Base-by-base conservation (phyloP, 1,284 basidiomycete genomes). In the Fomitopsis palustris region DNA sequence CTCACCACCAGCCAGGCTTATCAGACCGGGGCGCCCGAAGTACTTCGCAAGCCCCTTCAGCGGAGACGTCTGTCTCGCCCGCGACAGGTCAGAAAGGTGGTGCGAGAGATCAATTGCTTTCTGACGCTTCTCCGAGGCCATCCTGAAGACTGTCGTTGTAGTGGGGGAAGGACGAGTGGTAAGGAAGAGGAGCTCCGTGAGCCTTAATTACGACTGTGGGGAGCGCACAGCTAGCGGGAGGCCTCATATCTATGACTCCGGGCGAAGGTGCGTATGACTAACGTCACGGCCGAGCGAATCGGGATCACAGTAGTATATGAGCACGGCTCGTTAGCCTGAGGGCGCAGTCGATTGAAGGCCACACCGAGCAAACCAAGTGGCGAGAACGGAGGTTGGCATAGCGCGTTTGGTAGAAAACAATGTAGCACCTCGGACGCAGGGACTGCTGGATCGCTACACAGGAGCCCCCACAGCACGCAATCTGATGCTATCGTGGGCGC, bases 1-100 rank as follows among this genome's bases (percentile, higher is more conserved):
- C 74, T 64, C 62, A 81, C 87, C 86, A 67, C 86, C 86, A 8
- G 85, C 83, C 56, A 90, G 74, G 54, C 70, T 74, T 60, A 87
- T 80, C 25, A 85, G 54, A 29, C 81, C 82, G 14, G 81, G 79
- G 41, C 76, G 75, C 4, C 73, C 76, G 58, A 78, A 73, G 67
- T 85, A 87, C 70, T 82, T 84, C 64, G 79, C 78, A 38, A 89
- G 69, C 16, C 74, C 78, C 72, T 93, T 93, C 58, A 94, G 74
- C 2, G 87, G 85, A 47, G 84, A 88, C 1, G 74, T 64, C 33
- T 68, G 58, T 35, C 90, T 76, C 39, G 81, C 78, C 61, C 77
- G 79, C 2, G 87, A 75, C 35, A 88, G 62, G 17, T 76, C 71
- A 21, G 81, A 84, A n/a, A 88, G 68, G 65, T 87, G 86, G 66